Evolutionary conservation across 257 asterid genomes (phyloP).

Genomic region (Gentiana macrophylla): DNA sequence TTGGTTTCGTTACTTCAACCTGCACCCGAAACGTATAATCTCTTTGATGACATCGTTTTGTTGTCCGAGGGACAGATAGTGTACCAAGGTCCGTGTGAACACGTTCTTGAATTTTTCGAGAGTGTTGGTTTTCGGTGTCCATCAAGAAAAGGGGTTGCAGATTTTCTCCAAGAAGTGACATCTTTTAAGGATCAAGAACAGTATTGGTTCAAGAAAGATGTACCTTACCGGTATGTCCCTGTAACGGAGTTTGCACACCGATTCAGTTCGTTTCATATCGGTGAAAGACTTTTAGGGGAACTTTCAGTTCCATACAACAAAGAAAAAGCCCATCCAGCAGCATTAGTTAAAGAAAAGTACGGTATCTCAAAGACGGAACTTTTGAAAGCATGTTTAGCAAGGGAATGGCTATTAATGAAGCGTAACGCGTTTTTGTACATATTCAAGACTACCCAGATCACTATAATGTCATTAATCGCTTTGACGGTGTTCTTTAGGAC

Average conservation of each 20-base stretch:
- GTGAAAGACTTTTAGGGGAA: slow-evolving; percentile 56
- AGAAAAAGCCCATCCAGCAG: slow-evolving; percentile 76
- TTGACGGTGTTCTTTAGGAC: slow-evolving; percentile 91
- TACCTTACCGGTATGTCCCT: slow-evolving; percentile 51
- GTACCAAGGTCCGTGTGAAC: slow-evolving; percentile 92
- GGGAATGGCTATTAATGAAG: slow-evolving; percentile 90
- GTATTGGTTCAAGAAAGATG: slow-evolving; percentile 68
- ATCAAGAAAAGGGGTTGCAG: slow-evolving; percentile 86
- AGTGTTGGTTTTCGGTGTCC: slow-evolving; percentile 94
- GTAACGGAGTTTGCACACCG: slow-evolving; percentile 53
- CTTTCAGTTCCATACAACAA: slow-evolving; percentile 59
- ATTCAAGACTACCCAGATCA: slow-evolving; percentile 81
- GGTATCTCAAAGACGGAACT: slow-evolving; percentile 85
- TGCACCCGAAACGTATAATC: slow-evolving; percentile 86
- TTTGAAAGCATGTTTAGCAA: slow-evolving; percentile 59
- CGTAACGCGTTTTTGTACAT: slow-evolving; percentile 74
- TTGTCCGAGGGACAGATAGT: slow-evolving; percentile 73
- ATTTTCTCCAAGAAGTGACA: slow-evolving; percentile 92
- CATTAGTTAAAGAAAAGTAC: slow-evolving; percentile 69
- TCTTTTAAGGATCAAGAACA: slow-evolving; percentile 84
- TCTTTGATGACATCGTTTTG: slow-evolving; percentile 75
- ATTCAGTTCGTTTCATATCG: slow-evolving; percentile 61
- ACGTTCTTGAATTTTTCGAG: slow-evolving; percentile 67
- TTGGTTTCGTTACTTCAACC: slow-evolving; percentile 91
- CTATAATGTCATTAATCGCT: slow-evolving; percentile 71